Conservation (phyloP, 208 protist genomes). For the Trypanosoma brucei region DNA sequence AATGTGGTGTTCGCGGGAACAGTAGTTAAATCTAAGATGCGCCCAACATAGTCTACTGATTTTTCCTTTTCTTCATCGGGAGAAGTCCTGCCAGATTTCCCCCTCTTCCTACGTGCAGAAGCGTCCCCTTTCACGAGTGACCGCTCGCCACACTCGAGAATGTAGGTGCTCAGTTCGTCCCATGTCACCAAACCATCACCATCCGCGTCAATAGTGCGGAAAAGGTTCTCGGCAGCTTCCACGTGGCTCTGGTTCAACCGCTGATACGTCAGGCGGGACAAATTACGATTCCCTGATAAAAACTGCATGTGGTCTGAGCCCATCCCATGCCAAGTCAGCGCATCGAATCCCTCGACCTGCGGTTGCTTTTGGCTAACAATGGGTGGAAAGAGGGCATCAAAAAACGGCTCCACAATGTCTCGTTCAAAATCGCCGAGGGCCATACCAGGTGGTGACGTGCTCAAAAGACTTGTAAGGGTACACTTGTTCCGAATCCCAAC, state of each 20-base stretch:
- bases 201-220: constrained; percentile 61
- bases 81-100: background rate
- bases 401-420: constrained; percentile 50
- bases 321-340: no score
- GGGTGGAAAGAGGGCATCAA: constrained; percentile 35
- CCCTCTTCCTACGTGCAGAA: background rate
- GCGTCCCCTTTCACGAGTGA: background rate
- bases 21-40: constrained; percentile 27
- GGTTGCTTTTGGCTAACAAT: background rate
- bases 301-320: no score
- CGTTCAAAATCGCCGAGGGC: constrained; percentile 47
- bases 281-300: background rate
- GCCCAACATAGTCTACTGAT: background rate
- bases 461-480: background rate
- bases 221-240: constrained; percentile 43
- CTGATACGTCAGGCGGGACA: constrained; percentile 8
- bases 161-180: constrained; percentile 57
- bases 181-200: constrained; percentile 53
- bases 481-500: no score
- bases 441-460: constrained; percentile 18
- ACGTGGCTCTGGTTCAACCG: constrained; percentile 24
- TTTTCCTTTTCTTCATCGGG: background rate
- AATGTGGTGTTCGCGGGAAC: constrained; percentile 47
- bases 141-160: constrained; percentile 39
- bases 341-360: no score